Evolutionary conservation across 192 early-diverging fungal species (phyloP).

Genomic region (Chytriomyces hyalinus): DNA sequence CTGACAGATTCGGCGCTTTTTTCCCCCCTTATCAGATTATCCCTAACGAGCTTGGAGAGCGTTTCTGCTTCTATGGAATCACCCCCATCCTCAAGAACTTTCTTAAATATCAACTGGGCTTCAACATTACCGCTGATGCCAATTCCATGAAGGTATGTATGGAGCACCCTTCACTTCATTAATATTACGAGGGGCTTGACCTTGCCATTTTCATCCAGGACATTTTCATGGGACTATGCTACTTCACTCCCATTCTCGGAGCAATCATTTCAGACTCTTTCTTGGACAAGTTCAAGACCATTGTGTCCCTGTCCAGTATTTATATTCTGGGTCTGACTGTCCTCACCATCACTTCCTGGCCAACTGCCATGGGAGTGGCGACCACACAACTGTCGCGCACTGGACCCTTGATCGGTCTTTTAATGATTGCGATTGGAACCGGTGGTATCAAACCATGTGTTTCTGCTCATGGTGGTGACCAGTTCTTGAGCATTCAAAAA

Average conservation of each 20-base stretch:
- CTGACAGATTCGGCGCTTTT: slow-evolving; percentile 49
- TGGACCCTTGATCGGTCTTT: slow-evolving; percentile 38
- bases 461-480: slow-evolving; percentile 60
- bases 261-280: slow-evolving; percentile 63
- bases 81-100: slow-evolving; percentile 58
- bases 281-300: slow-evolving; percentile 68
- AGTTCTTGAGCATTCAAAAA: slow-evolving; percentile 59
- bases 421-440: slow-evolving; percentile 62
- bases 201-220: slow-evolving; percentile 49
- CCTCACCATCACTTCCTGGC: slow-evolving; percentile 56
- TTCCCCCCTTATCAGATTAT: slow-evolving; percentile 62
- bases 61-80: slow-evolving; percentile 69
- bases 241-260: slow-evolving; percentile 66
- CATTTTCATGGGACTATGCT: slow-evolving; percentile 57
- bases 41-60: slow-evolving; percentile 62
- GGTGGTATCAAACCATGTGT: slow-evolving; percentile 73
- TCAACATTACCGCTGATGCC: slow-evolving; percentile 41
- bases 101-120: slow-evolving; percentile 46
- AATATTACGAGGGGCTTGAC: slow-evolving; percentile 44
- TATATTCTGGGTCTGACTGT: slow-evolving; percentile 60
- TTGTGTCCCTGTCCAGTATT: slow-evolving; percentile 47
- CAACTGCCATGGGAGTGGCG: slow-evolving; percentile 36
- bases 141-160: slow-evolving; percentile 44
- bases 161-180: slow-evolving; percentile 60
- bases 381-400: slow-evolving; percentile 23